A percentile compares a stretch with the other conserved stretches of the same genome.
These are phyloP conservation scores for Rhizoclosmatium sp. DNA, from an alignment of 192 early-diverging fungal species.

Conservation along the genomic window DNA sequence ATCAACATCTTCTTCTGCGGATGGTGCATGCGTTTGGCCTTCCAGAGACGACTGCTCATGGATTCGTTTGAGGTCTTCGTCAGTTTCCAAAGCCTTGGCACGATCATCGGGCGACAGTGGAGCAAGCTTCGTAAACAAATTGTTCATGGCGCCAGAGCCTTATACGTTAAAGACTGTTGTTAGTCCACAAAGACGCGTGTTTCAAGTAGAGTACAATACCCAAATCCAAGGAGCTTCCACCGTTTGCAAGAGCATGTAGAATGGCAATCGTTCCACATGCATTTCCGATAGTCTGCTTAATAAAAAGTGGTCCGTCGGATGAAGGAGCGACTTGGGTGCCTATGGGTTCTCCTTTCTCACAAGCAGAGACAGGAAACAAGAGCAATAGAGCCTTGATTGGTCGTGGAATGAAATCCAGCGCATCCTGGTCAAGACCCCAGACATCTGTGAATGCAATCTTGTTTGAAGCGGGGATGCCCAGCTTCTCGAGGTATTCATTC, in stretches of 20 bases:
- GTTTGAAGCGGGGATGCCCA: conserved; percentile 66
- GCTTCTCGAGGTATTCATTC: conserved; percentile 72
- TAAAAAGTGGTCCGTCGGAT: conserved; percentile 62
- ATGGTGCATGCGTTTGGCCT: conserved; percentile 39
- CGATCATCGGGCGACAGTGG: conserved; percentile 75
- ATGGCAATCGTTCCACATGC: conserved; percentile 96
- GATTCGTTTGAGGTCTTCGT: conserved; percentile 48
- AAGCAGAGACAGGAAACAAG: conserved; percentile 74
- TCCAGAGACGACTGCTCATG: conserved; percentile 48
- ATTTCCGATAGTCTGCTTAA: conserved; percentile 87
- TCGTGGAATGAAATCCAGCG: conserved; percentile 79
- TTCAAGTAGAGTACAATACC: neutral
- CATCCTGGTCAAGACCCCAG: conserved; percentile 83
- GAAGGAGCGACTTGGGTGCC: conserved; percentile 44
- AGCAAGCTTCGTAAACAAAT: conserved; percentile 39
- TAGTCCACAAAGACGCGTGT: conserved; percentile 35
- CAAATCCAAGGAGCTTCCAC: conserved; percentile 25
- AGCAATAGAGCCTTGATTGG: conserved; percentile 86
- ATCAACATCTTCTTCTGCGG: conserved; percentile 72
- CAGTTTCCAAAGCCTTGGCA: conserved; percentile 73
- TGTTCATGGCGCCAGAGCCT: neutral
- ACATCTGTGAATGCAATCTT: conserved; percentile 81
- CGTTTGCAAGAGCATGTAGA: conserved; percentile 87
- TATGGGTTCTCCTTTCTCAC: neutral
- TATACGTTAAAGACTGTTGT: conserved; percentile 70